These are phyloP conservation scores for Magnusiomyces ingens DNA, from an alignment of 1,139 yeast species.

Conservation along the genomic window DNA sequence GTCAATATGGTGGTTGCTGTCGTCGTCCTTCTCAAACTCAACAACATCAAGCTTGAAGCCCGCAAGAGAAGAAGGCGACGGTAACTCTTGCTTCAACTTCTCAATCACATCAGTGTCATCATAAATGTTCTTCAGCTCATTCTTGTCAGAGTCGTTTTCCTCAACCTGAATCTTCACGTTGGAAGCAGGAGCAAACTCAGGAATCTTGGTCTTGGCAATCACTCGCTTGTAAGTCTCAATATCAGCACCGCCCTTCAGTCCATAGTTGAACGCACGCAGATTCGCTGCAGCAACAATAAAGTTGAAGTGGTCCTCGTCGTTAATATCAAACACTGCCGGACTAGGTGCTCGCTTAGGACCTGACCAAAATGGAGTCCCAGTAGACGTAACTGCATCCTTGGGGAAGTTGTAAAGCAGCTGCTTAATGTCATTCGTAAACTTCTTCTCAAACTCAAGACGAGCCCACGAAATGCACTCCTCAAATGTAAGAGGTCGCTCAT, in stretches of 20 bases:
- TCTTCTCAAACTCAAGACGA: constrained; percentile 75
- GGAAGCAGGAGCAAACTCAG: constrained; percentile 65
- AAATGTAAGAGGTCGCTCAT: constrained; percentile 77
- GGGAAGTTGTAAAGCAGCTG: constrained; percentile 89
- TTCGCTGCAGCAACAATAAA: constrained; percentile 88
- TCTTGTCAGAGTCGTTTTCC: constrained; percentile 68
- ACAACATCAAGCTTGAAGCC: constrained; percentile 82
- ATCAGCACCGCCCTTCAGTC: constrained; percentile 50
- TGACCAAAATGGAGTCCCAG: constrained; percentile 95
- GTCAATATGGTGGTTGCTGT: constrained; percentile 90
- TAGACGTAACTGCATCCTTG: constrained; percentile 80
- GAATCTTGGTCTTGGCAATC: constrained; percentile 50
- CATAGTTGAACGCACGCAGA: constrained; percentile 83
- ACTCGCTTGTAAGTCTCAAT: constrained; percentile 42
- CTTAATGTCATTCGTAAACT: constrained; percentile 76
- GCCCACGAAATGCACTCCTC: constrained; percentile 98
- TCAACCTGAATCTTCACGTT: constrained; percentile 78
- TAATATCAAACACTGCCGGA: constrained; percentile 68
- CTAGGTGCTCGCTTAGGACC: constrained; percentile 97
- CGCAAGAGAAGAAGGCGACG: constrained; percentile 82
- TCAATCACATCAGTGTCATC: constrained; percentile 30
- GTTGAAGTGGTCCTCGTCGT: constrained; percentile 69
- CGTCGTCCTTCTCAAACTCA: constrained; percentile 97
- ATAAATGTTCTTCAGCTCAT: constrained; percentile 48
- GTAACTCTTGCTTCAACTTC: constrained; percentile 66